Conservation (phyloP, 2,329 filamentous ascomycete species). For the Orbilia oligospora region DNA sequence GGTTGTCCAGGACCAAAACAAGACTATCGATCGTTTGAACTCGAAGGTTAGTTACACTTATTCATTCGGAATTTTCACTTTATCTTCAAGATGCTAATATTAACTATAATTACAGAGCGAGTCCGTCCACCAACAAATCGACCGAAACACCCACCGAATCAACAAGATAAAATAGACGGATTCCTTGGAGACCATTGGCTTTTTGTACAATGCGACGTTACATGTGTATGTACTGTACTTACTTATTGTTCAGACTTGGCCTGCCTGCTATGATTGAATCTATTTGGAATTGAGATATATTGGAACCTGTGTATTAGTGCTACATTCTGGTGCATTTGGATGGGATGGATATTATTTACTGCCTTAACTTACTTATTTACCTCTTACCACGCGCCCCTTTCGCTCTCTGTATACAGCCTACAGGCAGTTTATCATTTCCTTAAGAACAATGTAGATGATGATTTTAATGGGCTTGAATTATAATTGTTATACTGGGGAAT, state of each 20-base stretch:
- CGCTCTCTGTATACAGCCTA: slow-evolving; percentile 2
- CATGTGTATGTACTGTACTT: slow-evolving; percentile 30
- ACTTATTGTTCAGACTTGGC: slow-evolving; percentile 12
- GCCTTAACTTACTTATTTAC: neutral
- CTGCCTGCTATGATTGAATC: neutral
- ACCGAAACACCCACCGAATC: slow-evolving; percentile 81
- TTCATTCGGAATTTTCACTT: neutral
- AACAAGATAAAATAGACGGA: slow-evolving; percentile 72
- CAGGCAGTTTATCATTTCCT: neutral
- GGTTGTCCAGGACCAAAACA: slow-evolving; percentile 84
- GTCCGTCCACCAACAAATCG: slow-evolving; percentile 83
- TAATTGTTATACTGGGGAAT: too few species aligned
- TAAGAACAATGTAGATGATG: neutral
- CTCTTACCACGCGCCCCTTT: too few species aligned
- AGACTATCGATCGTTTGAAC: slow-evolving; percentile 81
- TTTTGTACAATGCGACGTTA: neutral
- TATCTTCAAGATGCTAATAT: slow-evolving; percentile 28
- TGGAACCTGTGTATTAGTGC: neutral
- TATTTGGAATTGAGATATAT: neutral
- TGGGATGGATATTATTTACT: slow-evolving; percentile 13
- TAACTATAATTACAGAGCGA: slow-evolving; percentile 76
- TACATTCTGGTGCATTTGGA: slow-evolving; percentile 19
- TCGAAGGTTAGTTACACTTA: slow-evolving; percentile 75
- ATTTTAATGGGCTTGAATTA: too few species aligned
- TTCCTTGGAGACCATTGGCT: neutral